Evolutionary conservation across 805 yeast genomes (phyloP).

Genomic region (Nakazawaea wyomingensis): DNA sequence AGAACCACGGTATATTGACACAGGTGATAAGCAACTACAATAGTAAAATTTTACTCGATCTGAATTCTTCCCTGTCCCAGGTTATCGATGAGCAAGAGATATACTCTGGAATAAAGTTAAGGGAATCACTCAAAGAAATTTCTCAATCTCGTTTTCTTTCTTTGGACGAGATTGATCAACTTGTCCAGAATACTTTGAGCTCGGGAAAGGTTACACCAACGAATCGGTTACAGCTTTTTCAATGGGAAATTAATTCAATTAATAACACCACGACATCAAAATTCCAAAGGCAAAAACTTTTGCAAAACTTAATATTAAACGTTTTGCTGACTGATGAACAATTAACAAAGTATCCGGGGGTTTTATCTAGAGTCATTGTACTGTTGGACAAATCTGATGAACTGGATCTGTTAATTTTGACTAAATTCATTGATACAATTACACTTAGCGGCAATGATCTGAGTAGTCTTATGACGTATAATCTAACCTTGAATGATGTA

Average conservation of each 20-base stretch:
- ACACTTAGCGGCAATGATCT: neutral
- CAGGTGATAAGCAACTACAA: no score
- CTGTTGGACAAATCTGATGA: neutral
- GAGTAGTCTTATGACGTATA: neutral
- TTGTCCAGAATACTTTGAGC: neutral
- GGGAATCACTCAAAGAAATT: neutral
- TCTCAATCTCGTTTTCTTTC: neutral
- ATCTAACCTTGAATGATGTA: neutral
- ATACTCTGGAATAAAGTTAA: neutral
- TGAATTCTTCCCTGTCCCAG: no score
- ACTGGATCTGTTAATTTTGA: neutral
- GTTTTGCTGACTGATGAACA: neutral
- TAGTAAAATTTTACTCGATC: no score
- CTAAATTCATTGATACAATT: neutral
- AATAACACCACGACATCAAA: neutral
- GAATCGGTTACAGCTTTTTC: neutral
- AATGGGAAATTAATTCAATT: neutral
- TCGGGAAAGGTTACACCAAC: neutral
- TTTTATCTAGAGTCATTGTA: neutral
- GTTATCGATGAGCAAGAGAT: neutral
- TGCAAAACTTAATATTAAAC: neutral
- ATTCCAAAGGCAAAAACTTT: neutral
- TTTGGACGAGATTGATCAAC: neutral
- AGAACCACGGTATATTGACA: no score
- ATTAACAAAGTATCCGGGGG: neutral